Evolutionary conservation across 768 basidiomycete species (phyloP).

Genomic region (Serendipita sp.): DNA sequence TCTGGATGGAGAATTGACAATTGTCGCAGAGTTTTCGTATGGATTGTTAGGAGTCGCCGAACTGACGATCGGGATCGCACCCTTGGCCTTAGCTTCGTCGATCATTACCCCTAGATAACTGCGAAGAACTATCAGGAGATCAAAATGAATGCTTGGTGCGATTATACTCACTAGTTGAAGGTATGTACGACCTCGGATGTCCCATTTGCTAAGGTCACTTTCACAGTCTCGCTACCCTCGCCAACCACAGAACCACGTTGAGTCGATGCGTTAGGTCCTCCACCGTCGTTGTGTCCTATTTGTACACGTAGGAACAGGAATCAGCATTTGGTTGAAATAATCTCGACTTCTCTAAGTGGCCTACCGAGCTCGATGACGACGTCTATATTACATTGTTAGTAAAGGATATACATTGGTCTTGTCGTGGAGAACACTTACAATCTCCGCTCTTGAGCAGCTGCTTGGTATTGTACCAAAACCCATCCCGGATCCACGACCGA

Average conservation of each 20-base stretch:
- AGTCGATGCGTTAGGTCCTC: conserved; percentile 14
- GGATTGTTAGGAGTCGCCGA: conserved; percentile 33
- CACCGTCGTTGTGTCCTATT: conserved; percentile 29
- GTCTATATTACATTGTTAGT: conserved; percentile 9
- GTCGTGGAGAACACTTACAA: conserved; percentile 21
- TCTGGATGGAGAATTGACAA: conserved; percentile 24
- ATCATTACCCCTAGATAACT: conserved; percentile 12
- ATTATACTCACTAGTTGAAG: conserved; percentile 24
- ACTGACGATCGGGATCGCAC: conserved; percentile 31
- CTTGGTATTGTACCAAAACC: conserved; percentile 24
- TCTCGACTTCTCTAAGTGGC: neutral
- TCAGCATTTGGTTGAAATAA: no score
- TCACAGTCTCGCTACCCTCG: conserved; percentile 7
- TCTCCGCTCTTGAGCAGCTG: conserved; percentile 17
- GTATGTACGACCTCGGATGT: conserved; percentile 27
- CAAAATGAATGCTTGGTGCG: neutral
- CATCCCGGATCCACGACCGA: conserved; percentile 32
- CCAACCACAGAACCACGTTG: neutral
- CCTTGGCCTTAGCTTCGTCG: conserved; percentile 30
- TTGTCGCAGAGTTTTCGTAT: conserved; percentile 18
- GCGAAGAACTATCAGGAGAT: neutral
- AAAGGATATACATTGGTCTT: neutral
- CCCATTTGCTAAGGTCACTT: conserved; percentile 18
- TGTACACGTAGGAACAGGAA: neutral
- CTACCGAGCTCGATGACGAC: conserved; percentile 15